Conservation (phyloP, 2,329 filamentous ascomycete genomes). For the Cytospora mali region DNA sequence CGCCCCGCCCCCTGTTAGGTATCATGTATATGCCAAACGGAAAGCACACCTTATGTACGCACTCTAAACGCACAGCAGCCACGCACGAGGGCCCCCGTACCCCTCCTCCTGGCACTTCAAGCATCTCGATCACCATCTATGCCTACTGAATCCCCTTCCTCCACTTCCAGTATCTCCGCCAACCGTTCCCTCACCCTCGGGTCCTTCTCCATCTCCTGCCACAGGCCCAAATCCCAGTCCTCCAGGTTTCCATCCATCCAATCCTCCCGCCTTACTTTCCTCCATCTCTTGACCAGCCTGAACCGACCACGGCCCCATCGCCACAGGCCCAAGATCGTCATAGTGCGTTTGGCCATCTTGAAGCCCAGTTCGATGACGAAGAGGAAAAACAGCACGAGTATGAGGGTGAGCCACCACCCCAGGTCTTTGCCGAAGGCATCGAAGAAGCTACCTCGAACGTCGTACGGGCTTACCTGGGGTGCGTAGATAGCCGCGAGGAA, state of each 20-base stretch:
- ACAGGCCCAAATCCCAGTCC: slow-evolving; percentile 57
- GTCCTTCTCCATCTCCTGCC: slow-evolving; percentile 62
- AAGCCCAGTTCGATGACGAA: slow-evolving; percentile 67
- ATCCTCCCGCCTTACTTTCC: slow-evolving; percentile 11
- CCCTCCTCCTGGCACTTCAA: neutral
- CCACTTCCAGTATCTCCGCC: slow-evolving; percentile 37
- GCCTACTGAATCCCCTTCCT: slow-evolving; percentile 3
- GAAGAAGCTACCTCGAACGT: slow-evolving; percentile 69
- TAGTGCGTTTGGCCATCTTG: slow-evolving; percentile 49
- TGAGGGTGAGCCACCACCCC: slow-evolving; percentile 73
- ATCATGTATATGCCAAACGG: neutral
- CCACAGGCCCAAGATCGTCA: slow-evolving; percentile 52
- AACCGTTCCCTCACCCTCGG: slow-evolving; percentile 47
- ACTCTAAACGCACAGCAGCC: neutral
- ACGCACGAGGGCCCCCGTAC: neutral
- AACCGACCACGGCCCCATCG: slow-evolving; percentile 37
- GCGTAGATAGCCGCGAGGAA: slow-evolving; percentile 69
- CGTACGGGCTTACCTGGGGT: slow-evolving; percentile 57
- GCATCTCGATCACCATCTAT: neutral
- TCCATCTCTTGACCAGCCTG: slow-evolving; percentile 24
- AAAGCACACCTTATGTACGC: too few relatives aligned
- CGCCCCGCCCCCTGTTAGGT: too few relatives aligned
- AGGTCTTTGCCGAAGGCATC: slow-evolving; percentile 67
- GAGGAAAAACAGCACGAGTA: slow-evolving; percentile 63
- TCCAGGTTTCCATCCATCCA: slow-evolving; percentile 38